These are phyloP conservation scores for Raphanus hybrid DNA, from an alignment of 441 rosid species.

Conservation along the genomic window DNA sequence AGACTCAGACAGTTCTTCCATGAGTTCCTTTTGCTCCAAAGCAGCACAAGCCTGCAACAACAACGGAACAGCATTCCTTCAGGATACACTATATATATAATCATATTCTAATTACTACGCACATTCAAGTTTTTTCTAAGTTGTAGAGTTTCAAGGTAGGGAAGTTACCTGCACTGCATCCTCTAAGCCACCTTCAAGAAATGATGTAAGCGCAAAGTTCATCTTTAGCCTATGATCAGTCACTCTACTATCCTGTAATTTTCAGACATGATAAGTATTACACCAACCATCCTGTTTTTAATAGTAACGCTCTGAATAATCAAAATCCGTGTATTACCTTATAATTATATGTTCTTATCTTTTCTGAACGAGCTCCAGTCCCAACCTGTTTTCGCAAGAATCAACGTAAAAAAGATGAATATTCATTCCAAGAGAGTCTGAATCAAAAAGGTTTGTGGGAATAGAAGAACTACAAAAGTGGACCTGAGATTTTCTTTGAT, in stretches of 20 bases:
- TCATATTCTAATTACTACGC: too few relatives aligned
- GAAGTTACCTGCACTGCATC: constrained; percentile 75
- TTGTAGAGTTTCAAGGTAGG: too few relatives aligned
- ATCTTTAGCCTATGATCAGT: constrained; percentile 94
- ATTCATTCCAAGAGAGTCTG: background rate
- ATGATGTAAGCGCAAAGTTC: constrained; percentile 82
- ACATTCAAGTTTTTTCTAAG: background rate
- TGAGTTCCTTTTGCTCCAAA: constrained; percentile 86
- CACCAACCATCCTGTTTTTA: background rate
- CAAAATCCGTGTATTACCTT: constrained; percentile 54
- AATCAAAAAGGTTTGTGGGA: background rate
- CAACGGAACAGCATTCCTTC: too few relatives aligned
- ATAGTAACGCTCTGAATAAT: background rate
- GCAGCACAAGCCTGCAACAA: constrained; percentile 70
- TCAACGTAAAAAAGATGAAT: constrained; percentile 7
- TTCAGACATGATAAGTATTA: constrained; percentile 28
- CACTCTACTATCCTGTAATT: constrained; percentile 82
- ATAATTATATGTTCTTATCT: constrained; percentile 89
- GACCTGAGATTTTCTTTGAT: constrained; percentile 80
- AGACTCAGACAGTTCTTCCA: constrained; percentile 85
- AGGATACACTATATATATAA: too few relatives aligned
- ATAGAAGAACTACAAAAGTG: background rate
- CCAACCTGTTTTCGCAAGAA: constrained; percentile 69
- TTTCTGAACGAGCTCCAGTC: constrained; percentile 92
- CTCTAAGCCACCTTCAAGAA: constrained; percentile 83